Conservation (phyloP, 441 rosid genomes). For the Geranium incanum region DNA sequence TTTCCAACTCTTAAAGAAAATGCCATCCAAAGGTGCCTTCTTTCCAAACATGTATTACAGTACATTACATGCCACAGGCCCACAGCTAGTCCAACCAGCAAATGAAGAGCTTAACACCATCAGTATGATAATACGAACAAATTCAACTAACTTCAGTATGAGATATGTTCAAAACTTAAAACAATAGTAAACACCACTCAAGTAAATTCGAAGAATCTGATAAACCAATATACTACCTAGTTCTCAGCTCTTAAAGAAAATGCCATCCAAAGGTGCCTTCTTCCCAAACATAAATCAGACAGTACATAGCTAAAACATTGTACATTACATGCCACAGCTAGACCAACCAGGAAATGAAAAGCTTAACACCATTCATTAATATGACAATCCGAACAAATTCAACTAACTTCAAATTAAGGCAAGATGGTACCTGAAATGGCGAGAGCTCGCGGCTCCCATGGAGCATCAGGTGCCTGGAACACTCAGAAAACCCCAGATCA, state of each 20-base stretch:
- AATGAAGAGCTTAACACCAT: too few relatives aligned
- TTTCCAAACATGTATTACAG: too few relatives aligned
- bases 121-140: too few relatives aligned
- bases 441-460: conserved; percentile 68
- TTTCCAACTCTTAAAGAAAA: too few relatives aligned
- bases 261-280: not conserved
- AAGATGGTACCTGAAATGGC: conserved; percentile 49
- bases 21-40: too few relatives aligned
- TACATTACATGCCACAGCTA: not conserved
- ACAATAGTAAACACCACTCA: not conserved
- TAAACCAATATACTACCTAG: not conserved
- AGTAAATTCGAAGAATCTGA: not conserved
- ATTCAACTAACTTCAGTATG: too few relatives aligned
- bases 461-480: conserved; percentile 57
- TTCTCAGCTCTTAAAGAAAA: not conserved
- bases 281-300: not conserved
- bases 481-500: conserved; percentile 66
- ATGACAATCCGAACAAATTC: not conserved
- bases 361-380: not conserved
- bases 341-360: not conserved
- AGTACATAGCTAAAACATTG: not conserved
- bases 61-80: too few relatives aligned
- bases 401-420: not conserved
- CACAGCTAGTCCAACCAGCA: too few relatives aligned
- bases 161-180: not conserved